A percentile compares a stretch with the other conserved stretches of the same genome.
Conservation (phyloP, 1,284 basidiomycete species). For the Naganishia liquefaciens region DNA sequence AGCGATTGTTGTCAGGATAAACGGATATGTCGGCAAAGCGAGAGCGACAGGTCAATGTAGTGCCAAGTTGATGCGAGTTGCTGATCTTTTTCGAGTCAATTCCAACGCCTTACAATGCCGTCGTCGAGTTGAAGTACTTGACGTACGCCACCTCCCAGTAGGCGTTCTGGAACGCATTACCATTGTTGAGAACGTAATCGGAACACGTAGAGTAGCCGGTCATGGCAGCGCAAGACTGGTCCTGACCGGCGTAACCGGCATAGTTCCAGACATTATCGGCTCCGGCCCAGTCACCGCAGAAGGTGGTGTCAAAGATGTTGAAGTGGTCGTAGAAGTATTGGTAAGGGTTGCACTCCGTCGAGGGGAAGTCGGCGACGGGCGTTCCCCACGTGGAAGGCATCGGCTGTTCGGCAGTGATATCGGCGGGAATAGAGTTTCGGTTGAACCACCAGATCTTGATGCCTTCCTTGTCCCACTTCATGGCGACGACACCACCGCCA, state of each 20-base stretch:
- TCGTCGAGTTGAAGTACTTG: slow-evolving; percentile 52
- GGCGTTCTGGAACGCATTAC: slow-evolving; percentile 70
- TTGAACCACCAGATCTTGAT: slow-evolving; percentile 80
- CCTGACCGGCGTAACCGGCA: slow-evolving; percentile 73
- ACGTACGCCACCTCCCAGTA: slow-evolving; percentile 62
- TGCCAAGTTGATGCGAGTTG: background rate
- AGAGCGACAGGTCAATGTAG: background rate
- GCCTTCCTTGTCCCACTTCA: slow-evolving; percentile 72
- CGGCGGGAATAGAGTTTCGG: slow-evolving; percentile 67
- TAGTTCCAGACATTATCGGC: slow-evolving; percentile 64
- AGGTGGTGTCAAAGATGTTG: slow-evolving; percentile 76
- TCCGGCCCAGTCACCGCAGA: slow-evolving; percentile 86
- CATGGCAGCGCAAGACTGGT: slow-evolving; percentile 72
- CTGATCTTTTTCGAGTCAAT: background rate
- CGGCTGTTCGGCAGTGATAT: slow-evolving; percentile 68
- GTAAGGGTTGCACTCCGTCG: slow-evolving; percentile 68
- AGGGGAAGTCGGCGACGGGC: slow-evolving; percentile 73
- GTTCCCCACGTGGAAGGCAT: slow-evolving; percentile 71
- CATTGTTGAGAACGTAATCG: slow-evolving; percentile 70
- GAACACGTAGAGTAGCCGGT: slow-evolving; percentile 78
- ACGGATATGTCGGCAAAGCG: background rate
- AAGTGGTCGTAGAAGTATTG: slow-evolving; percentile 72
- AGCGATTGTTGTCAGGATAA: too few species aligned
- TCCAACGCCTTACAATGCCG: slow-evolving; percentile 38
- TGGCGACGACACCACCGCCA: slow-evolving; percentile 57